Base-by-base conservation (phyloP, 2,329 filamentous ascomycete genomes). In the Hymenoscyphus salicellus region DNA sequence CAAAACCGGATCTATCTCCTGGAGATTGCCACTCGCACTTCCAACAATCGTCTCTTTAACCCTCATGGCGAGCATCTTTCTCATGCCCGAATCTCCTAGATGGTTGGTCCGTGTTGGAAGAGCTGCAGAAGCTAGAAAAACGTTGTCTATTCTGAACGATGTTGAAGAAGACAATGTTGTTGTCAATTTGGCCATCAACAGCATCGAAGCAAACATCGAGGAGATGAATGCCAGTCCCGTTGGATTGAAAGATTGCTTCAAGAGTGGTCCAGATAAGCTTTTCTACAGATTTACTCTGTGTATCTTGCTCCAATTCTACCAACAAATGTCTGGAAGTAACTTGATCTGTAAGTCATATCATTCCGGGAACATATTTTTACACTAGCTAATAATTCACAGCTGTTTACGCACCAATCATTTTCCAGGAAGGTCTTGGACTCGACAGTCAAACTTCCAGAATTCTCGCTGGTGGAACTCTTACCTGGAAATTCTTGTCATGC, bases 1-100 rank as follows among this genome's bases (percentile, higher is more conserved):
- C 10, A 52, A 52, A 26, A 60, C 6, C 80, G 75, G 5, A 75
- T 77, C 55, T 17, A 78, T 82, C 26, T 73, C 78, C 0, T 84
- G 86, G 86, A 79, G 86, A 2, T 86, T 88, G 71, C 86, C 86
- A 0, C 77, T 88, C 11, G 81, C 80, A 2, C 81, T 84, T 70
- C 81, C 83, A 69, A 79, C 85, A 41, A 71, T 82, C n/a, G 87
- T 87, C 71, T 84, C 83, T 36, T 8, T 86, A 10, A 80, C 86
- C 66, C 86, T 87, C 26, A 69, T 75, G 55, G 66, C n/a, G 5
- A 73, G 70, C 20, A 72, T 78, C 46, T 77, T 73, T 63, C 58
- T 70, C 38, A 68, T 77, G 49, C 76, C 75, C 0, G 77, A 78
- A 38, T 75, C 72, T 0, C 76, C 75, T 2, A 70, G 76, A 49